Conservation (phyloP, 2,329 filamentous ascomycete species). For the Torrubiella hemipterigena region DNA sequence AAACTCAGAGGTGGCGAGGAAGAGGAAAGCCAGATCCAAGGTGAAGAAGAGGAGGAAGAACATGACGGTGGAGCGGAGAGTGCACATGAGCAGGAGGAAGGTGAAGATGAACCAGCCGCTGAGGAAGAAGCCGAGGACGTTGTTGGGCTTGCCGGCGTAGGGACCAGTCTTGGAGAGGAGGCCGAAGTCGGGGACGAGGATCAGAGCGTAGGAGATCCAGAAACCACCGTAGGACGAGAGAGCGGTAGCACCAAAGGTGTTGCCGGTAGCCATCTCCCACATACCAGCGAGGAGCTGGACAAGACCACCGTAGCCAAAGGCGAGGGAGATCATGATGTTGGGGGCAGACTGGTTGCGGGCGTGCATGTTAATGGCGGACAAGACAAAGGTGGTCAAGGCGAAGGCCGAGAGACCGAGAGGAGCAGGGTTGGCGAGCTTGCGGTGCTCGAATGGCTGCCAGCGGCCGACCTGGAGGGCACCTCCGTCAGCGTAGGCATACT, state of each 20-base stretch:
- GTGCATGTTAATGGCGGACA: slow-evolving; percentile 62
- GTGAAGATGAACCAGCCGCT: slow-evolving; percentile 81
- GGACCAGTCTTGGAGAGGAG: slow-evolving; percentile 35
- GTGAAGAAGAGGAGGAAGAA: slow-evolving; percentile 70
- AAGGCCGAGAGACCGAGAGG: slow-evolving; percentile 69
- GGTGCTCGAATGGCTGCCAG: slow-evolving; percentile 50
- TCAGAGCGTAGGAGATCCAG: slow-evolving; percentile 66
- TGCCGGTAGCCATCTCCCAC: slow-evolving; percentile 86
- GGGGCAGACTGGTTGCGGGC: slow-evolving; percentile 46
- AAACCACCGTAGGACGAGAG: slow-evolving; percentile 75
- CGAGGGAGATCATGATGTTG: slow-evolving; percentile 56
- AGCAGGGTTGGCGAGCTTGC: slow-evolving; percentile 70
- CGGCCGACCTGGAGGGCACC: slow-evolving; percentile 63
- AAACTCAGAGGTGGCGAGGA: slow-evolving; percentile 54
- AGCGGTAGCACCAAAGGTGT: slow-evolving; percentile 76
- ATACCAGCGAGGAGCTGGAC: slow-evolving; percentile 74
- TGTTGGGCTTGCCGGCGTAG: slow-evolving; percentile 32
- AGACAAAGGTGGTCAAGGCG: slow-evolving; percentile 71
- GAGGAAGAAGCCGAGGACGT: slow-evolving; percentile 63
- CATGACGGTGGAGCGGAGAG: slow-evolving; percentile 63
- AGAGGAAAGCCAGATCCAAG: slow-evolving; percentile 64
- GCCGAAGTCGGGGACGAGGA: slow-evolving; percentile 56
- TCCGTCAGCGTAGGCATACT: slow-evolving; percentile 42
- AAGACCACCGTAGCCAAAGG: slow-evolving; percentile 66
- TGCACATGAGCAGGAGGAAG: slow-evolving; percentile 60